These are phyloP conservation scores for Kurtzmaniella quercitrusa DNA, from an alignment of 1,139 yeast species.

Conservation along the genomic window DNA sequence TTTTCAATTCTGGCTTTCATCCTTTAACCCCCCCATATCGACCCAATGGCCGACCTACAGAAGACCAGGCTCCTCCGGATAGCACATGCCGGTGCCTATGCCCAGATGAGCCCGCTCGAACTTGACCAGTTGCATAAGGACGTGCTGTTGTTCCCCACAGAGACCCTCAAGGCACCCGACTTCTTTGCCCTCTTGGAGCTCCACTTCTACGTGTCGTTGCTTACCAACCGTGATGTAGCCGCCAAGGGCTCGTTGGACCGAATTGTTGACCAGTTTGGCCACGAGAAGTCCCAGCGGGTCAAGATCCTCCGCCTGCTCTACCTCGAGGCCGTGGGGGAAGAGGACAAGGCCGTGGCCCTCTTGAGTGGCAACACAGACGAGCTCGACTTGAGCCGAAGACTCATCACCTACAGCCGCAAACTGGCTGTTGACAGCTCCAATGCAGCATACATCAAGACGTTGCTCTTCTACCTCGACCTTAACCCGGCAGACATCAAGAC, in stretches of 20 bases:
- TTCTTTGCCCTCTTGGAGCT: constrained; percentile 62
- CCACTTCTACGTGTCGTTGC: constrained; percentile 62
- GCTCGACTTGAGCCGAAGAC: constrained; percentile 29
- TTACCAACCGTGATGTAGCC: constrained; percentile 63
- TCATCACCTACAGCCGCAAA: constrained; percentile 29
- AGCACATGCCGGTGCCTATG: constrained; percentile 31
- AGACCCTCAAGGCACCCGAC: constrained; percentile 41
- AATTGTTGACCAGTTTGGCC: constrained; percentile 62
- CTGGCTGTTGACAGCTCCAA: constrained; percentile 11
- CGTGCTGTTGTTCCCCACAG: constrained; percentile 24
- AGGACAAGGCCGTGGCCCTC: constrained; percentile 28
- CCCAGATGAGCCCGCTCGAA: constrained; percentile 33
- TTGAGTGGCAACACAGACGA: constrained; percentile 36
- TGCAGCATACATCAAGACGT: constrained; percentile 43
- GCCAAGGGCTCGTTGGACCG: constrained; percentile 65
- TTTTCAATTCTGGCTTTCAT: too few species aligned
- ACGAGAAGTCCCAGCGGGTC: constrained; percentile 49
- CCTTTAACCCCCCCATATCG: neutral
- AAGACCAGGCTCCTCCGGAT: constrained; percentile 23
- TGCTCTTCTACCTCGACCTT: constrained; percentile 45
- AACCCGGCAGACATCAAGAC: constrained; percentile 72
- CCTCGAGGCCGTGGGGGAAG: constrained; percentile 50
- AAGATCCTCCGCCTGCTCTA: constrained; percentile 54
- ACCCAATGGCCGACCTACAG: constrained; percentile 13
- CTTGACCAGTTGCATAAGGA: constrained; percentile 29